Evolutionary conservation across 1,284 basidiomycete species (phyloP), one percentile per base, ranked within the genome.

Genomic region (Apiotrichum porosum): DNA sequence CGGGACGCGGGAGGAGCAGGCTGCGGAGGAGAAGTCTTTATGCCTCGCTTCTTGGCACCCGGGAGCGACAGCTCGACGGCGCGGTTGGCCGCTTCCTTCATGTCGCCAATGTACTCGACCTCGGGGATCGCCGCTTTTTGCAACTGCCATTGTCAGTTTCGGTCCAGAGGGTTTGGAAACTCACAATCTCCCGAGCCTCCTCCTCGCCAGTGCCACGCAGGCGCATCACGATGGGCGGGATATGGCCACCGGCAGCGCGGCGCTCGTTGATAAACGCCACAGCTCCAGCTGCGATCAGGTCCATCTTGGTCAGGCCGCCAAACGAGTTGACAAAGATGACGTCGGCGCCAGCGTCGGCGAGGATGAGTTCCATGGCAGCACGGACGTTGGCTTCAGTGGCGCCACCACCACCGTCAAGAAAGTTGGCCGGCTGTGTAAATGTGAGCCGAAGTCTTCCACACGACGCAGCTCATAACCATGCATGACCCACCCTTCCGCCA

Each of bases 391-490:
- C 57, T 31, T 48, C 49, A 3, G 55, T 61, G 4, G 60, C 60
- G n/a, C 60, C 60, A n/a, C 60, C 60, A 31, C 60, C 60, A 15
- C 60, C 60, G 46, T 61, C 60, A 13, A 61, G 57, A 44, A 61
- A 61, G 51, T 61, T 61, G 23, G 60, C 51, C 9, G 60, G 55
- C 51, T 51, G 31, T 17, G 19, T 8, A 14, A 10, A 14, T 4
- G 26, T 40, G 5, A 40, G 40, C 19, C 14, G 6, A 17, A 15
- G 6, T 10, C 30, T 14, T 3, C 9, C 10, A 15, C 18, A 3
- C 13, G 10, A n/a, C n/a, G n/a, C n/a, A n/a, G n/a, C n/a, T n/a
- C n/a, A n/a, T n/a, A n/a, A n/a, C n/a, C n/a, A n/a, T n/a, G 32
- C 24, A 41, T 3, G 0, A 34, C 40, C 34, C 24, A 40, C 38